Evolutionary conservation across 352 stramenopile genomes (phyloP), one percentile per base, ranked within the genome.

Genomic region (Phytopythium delawarense): DNA sequence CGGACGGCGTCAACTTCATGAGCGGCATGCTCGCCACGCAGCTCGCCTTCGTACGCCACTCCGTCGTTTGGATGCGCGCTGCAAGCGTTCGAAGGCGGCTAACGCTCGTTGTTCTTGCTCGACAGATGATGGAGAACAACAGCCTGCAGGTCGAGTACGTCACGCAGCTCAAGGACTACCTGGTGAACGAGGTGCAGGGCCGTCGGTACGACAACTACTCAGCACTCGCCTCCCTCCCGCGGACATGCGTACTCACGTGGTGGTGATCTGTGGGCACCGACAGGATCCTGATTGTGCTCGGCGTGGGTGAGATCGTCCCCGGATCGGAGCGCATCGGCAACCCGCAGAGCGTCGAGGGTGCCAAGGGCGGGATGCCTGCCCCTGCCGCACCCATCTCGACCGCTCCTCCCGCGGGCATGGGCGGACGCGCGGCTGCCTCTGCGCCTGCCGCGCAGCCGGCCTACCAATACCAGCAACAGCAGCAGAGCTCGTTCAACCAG

Each of bases 11-110:
- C 21, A 84, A 71, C 39, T 95, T 88, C 70, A 92, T 95, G 62
- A 95, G 87, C 64, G 87, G 87, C 57, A 95, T 95, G 87, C 73
- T 95, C 23, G 86, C 87, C 15, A 92, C 84, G 45, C 87, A 95
- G 66, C 62, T 95, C 40, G 81, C 83, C 16, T 73, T 81, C 51
- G 87, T 95, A 74, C 45, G 73, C 72, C 20, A 55, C 15, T 48
- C 15, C 51, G n/a, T 23, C 28, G 16, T 4, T 9, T 21, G 50
- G 2, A 11, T 12, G 23, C 15, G 16, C 23, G 8, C 35, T 40
- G 35, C 28, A 49, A 9, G 20, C 20, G 7, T 15, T n/a, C 1
- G 2, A 15, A 54, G 23, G 2, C 1, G 7, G 30, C 50, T 57
- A 20, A 57, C 30, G 7, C n/a, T 37, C 9, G 7, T 7, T 11